Base-by-base conservation (phyloP, 2,329 filamentous ascomycete species). In the Pseudonectria foliicola region DNA sequence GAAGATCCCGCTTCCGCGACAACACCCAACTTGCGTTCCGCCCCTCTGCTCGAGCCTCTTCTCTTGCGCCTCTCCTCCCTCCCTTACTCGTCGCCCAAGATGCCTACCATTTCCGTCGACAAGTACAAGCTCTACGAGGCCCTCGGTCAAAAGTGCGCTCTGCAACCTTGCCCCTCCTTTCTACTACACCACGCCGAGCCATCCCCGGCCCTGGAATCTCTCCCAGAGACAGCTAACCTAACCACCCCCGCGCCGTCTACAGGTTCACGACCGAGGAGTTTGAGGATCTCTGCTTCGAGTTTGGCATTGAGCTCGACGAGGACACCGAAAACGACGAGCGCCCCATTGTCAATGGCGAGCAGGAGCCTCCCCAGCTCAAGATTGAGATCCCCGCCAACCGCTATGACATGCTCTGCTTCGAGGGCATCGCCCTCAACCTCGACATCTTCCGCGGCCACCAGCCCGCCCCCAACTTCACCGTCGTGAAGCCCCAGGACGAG, bases 381-480 rank as follows among this genome's bases (percentile, higher is more conserved):
- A 96, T 98, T 57, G 90, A 96, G 63, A 94, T 96, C 54, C 88
- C 89, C 44, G 90, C 92, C 55, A 96, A 96, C 66, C 80, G 87
- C 67, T 89, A 80, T 66, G 80, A 96, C 56, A 88, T 96, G 81
- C 78, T 98, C 37, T 96, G 90, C 66, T 94, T 94, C 66, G 92
- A 96, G 68, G 90, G 90, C 43, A 95, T 96, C 59, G 83, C 86
- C 48, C 76, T 95, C 61, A 94, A 94, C 75, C 76, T 96, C 50
- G 95, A 95, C 62, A 85, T 96, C 63, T 96, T 98, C 77, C 73
- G 85, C 46, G 85, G 80, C 45, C 84, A 80, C 53, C 70, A 76
- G 37, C 64, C 79, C 21, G 71, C 87, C 27, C 92, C 93, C 38
- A 85, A 87, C 50, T 96, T 87, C 71, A 74, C 70, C 51, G 65